phyloP scores from a whole-genome alignment of 2,329 filamentous ascomycete genomes.

The Huntiella abstrusa region DNA sequence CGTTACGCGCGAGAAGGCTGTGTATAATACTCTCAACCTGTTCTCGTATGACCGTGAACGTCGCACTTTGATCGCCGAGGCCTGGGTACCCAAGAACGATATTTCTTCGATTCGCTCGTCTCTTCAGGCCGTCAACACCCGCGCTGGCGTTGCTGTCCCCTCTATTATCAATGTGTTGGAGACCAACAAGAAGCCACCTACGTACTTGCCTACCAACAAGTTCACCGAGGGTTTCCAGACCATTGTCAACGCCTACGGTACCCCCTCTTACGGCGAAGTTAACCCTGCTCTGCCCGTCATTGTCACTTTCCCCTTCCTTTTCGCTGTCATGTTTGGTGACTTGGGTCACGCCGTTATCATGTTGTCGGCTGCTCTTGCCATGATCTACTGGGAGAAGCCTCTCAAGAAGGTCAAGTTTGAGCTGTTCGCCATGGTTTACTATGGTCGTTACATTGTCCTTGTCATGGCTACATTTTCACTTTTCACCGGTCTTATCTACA shows the following conservation, averaged over 20 bases:
- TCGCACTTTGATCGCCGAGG: constrained; percentile 92
- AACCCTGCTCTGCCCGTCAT: constrained; percentile 92
- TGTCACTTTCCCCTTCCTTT: constrained; percentile 97
- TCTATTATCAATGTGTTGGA: constrained; percentile 97
- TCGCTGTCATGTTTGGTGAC: constrained; percentile 99
- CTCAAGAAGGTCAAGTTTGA: constrained; percentile 87
- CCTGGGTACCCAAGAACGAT: constrained; percentile 89
- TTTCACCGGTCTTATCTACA: constrained; percentile 94
- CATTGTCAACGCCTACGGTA: constrained; percentile 96
- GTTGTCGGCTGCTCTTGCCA: constrained; percentile 61
- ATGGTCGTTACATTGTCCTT: constrained; percentile 93
- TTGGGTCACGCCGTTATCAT: constrained; percentile 87
- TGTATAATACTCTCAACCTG: constrained; percentile 85
- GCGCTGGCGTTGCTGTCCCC: constrained; percentile 86
- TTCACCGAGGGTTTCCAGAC: constrained; percentile 97
- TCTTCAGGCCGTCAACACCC: constrained; percentile 88
- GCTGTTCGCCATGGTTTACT: constrained; percentile 95
- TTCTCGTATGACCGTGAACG: constrained; percentile 94
- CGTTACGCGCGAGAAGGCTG: constrained; percentile 94
- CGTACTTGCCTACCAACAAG: constrained; percentile 94
- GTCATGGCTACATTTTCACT: constrained; percentile 97
- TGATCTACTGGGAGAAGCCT: constrained; percentile 94
- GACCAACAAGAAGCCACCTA: constrained; percentile 93
- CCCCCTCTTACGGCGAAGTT: constrained; percentile 90
- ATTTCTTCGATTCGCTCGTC: constrained; percentile 79